Evolutionary conservation across 495 filamentous ascomycete species (phyloP).

Genomic region (Penicillium crystallinum): DNA sequence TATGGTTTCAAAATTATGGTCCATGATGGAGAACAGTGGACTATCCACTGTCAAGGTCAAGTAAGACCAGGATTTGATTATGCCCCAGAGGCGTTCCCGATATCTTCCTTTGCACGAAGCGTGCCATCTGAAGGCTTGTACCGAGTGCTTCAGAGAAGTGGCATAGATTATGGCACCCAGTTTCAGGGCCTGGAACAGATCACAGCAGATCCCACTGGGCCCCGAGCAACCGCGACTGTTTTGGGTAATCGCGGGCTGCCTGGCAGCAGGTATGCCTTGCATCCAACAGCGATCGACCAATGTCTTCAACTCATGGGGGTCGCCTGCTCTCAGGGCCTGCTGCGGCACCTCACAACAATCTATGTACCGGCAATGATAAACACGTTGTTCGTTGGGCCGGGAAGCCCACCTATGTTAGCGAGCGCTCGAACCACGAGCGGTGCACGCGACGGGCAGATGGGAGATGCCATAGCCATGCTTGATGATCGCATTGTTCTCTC

Average conservation of each 20-base stretch:
- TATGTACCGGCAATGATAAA: neutral
- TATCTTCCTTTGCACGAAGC: neutral
- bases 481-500: neutral
- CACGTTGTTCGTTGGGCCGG: neutral
- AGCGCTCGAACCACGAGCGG: neutral
- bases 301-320: constrained; percentile 35
- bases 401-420: neutral
- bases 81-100: neutral
- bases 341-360: constrained; percentile 21
- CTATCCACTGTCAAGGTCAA: constrained; percentile 38
- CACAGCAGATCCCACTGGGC: constrained; percentile 9
- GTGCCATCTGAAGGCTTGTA: constrained; percentile 18
- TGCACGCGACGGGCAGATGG: neutral
- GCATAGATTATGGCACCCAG: constrained; percentile 33
- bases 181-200: constrained; percentile 25
- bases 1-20: constrained; percentile 41
- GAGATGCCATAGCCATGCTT: neutral
- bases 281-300: constrained; percentile 40
- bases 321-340: constrained; percentile 14
- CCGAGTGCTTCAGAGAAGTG: constrained; percentile 26
- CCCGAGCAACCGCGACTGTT: constrained; percentile 5
- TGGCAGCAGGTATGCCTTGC: constrained; percentile 24
- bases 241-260: neutral
- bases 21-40: constrained; percentile 32
- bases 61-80: constrained; percentile 10